Conservation (phyloP, 1,284 basidiomycete genomes). For the Ganoderma boninense region DNA sequence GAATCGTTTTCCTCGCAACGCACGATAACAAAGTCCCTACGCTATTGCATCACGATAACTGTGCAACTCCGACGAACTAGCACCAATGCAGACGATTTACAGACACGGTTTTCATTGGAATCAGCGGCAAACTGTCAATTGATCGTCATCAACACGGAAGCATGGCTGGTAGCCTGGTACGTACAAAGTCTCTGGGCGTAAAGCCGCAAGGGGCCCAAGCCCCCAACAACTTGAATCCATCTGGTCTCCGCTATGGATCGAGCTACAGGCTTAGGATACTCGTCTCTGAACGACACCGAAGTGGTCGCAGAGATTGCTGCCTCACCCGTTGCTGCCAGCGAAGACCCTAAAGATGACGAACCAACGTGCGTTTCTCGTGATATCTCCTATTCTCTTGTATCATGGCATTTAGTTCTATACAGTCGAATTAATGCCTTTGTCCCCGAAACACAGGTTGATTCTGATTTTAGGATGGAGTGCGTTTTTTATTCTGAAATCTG, state of each 20-base stretch:
- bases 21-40: too few species aligned
- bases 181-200: background rate
- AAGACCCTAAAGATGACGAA: background rate
- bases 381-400: background rate
- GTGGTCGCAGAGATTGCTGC: background rate
- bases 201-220: background rate
- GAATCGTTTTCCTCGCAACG: too few species aligned
- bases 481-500: background rate
- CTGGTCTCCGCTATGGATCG: conserved; percentile 1
- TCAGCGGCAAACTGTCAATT: too few species aligned
- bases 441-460: conserved; percentile 7
- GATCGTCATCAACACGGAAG: background rate
- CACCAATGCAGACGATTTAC: too few species aligned
- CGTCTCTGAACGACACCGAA: background rate
- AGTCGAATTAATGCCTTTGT: background rate
- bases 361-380: conserved; percentile 10
- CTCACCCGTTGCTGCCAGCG: background rate
- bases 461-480: conserved; percentile 24
- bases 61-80: too few species aligned
- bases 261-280: background rate
- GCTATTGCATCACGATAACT: too few species aligned
- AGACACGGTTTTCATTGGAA: too few species aligned
- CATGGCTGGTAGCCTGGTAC: background rate
- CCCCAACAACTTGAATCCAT: background rate
- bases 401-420: background rate